Evolutionary conservation across 148 eudicot species (phyloP), one percentile per base, ranked within the genome.

Genomic region (Nepenthes gracilis): DNA sequence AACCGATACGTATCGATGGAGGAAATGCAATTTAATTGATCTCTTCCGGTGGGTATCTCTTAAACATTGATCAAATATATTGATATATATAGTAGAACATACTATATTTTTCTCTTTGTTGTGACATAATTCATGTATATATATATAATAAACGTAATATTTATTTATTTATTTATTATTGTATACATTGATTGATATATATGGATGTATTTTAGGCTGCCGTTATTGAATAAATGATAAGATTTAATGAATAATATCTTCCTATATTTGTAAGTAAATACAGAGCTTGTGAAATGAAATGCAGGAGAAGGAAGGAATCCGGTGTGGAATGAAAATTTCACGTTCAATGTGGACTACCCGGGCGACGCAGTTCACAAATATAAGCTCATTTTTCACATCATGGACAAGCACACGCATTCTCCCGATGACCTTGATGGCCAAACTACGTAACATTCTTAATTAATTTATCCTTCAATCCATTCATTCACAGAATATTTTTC

Each of bases 291-390:
- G 48, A 11, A 45, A 45, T 6, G 11, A 45, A 45, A 5, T 68
- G 48, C 58, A 70, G 74, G 64, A 54, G 65, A 71, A 50, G 75
- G 65, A 6, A 66, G 33, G 33, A 75, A 67, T 15, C 33, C 50
- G 15, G 54, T 62, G 12, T 75, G 79, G 79, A 59, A 70, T 35
- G 67, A 75, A 64, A 75, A 45, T 47, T 43, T 70, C 13, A 49
- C 6, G 35, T 60, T 70, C 10, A 35, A 70, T 2, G 57, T 67
- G 53, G 65, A 75, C 23, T 69, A 61, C 36, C 66, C 64, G 2
- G 63, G 33, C 2, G 66, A 7, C 5, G 65, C 50, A 51, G 63
- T 32, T 43, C 58, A 67, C 23, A 33, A 32, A 54, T 54, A 66
- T 37, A 75, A 70, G 66, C 65, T 75, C 23, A 47, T 54, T n/a